Evolutionary conservation across 1,284 basidiomycete genomes (phyloP), one percentile per base, ranked within the genome.

Genomic region (Melampsora larici-populina): DNA sequence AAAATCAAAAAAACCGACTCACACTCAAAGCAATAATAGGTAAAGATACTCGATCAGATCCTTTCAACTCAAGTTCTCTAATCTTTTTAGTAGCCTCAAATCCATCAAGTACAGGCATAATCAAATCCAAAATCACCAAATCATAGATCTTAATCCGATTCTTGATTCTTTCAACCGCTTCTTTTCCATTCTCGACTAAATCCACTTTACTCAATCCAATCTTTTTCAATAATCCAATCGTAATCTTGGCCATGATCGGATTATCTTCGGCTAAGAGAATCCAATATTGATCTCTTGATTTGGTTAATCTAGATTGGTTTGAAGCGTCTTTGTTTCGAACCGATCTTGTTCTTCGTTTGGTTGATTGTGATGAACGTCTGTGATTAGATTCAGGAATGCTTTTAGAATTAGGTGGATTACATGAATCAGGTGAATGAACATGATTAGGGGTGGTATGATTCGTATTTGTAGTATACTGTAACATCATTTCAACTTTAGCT

Each of bases 191-290:
- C 67, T 82, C 81, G 69, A 81, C 82, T 21, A 80, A 79, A 58
- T 81, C 80, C 5, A 71, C 49, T 74, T 79, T 80, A 74, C 78
- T 81, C 79, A 82, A 82, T 29, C 82, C 82, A 79, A 81, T 81
- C 79, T 81, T 82, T 58, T 81, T 81, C 67, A 83, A 80, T 68
- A 81, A 81, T 79, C 81, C 82, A 67, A 81, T 73, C 2, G 82
- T 82, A 62, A 83, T 82, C 78, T 82, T 81, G 6, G 81, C 81
- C 49, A 82, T 82, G 78, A 83, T 81, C 17, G 81, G 73, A 43
- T 83, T 83, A 77, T 83, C 82, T 70, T 83, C 82, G 2, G 82
- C 82, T 5, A 83, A 79, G 36, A 83, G 78, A 63, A 83, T 83
- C 80, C 80, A 82, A 62, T 82, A 81, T 62, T 83, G 81, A 66